Conservation (phyloP, 768 basidiomycete species). For the Roridomyces roridus region DNA sequence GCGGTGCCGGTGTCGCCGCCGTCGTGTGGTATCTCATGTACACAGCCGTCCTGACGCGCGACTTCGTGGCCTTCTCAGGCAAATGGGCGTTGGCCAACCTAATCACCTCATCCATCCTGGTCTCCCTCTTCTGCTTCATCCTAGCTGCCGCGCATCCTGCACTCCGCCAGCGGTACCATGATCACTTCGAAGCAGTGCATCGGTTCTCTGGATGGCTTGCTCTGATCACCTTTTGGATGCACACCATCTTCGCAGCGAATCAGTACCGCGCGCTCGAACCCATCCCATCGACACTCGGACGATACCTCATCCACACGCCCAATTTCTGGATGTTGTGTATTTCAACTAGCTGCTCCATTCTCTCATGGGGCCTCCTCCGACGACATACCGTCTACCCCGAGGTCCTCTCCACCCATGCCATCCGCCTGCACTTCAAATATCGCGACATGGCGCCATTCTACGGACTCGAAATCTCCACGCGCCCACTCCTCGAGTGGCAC, state of each 20-base stretch:
- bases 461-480: slow-evolving; percentile 32
- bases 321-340: slow-evolving; percentile 55
- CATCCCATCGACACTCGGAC: slow-evolving; percentile 41
- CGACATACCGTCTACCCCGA: slow-evolving; percentile 54
- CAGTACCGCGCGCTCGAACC: slow-evolving; percentile 40
- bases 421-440: slow-evolving; percentile 61
- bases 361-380: slow-evolving; percentile 60
- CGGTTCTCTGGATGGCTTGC: slow-evolving; percentile 61
- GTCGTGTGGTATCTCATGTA: slow-evolving; percentile 59
- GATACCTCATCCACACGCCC: slow-evolving; percentile 49
- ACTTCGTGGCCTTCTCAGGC: slow-evolving; percentile 33
- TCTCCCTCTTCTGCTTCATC: slow-evolving; percentile 53
- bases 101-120: slow-evolving; percentile 51
- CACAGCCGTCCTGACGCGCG: slow-evolving; percentile 47
- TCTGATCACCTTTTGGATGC: slow-evolving; percentile 55
- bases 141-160: slow-evolving; percentile 55
- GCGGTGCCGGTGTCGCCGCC: slow-evolving; percentile 57
- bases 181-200: slow-evolving; percentile 60
- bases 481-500: slow-evolving; percentile 47
- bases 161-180: slow-evolving; percentile 53
- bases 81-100: slow-evolving; percentile 40
- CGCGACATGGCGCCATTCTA: slow-evolving; percentile 42
- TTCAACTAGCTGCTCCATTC: slow-evolving; percentile 46
- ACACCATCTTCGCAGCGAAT: slow-evolving; percentile 38
- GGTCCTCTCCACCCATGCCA: slow-evolving; percentile 58